Evolutionary conservation across 768 basidiomycete species (phyloP), one percentile per base, ranked within the genome.

Genomic region (Leucosporidium scottii): DNA sequence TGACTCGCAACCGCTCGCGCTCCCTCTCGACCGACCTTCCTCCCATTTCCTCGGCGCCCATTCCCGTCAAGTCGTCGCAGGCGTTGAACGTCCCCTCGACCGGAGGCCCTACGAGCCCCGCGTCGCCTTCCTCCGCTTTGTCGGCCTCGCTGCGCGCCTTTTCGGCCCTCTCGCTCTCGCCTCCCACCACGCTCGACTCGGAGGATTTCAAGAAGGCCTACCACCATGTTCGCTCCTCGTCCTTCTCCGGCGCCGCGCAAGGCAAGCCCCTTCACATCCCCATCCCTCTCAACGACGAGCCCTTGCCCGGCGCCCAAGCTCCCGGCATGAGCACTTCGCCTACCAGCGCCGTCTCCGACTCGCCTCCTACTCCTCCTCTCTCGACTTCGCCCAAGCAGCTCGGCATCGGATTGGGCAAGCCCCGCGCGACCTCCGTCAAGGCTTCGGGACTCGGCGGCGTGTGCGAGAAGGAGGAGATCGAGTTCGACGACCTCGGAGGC

Each of bases 181-280:
- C 69, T 1, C 64, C 64, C 10, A 58, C 59, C 56, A 51, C 31
- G 8, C 62, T 71, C 62, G 62, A 67, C 30, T 64, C 62, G 17
- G 56, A 39, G 39, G 69, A 67, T 59, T 71, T 71, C 57, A n/a
- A 63, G 20, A n/a, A 64, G 48, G 69, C 69, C n/a, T 67, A 61
- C 60, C 55, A 64, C 28, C 66, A 71, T 56, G 69, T 60, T 7
- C 59, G 69, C 48, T 13, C 62, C 18, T 47, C 65, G n/a, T 64
- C 62, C 23, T 66, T 67, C 49, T 27, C 51, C 39, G n/a, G 23
- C 51, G 23, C 30, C 51, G 23, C 30, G 30, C 13, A 18, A n/a
- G 25, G 20, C 48, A 49, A 4, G 47, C 25, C 17, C 25, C 17
- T 8, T 25, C 0, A 57, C 47, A 27, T 44, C 39, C 30, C 39